Evolutionary conservation across 1,139 yeast species (phyloP), one percentile per base, ranked within the genome.

Genomic region (Kluyveromyces marxianus): DNA sequence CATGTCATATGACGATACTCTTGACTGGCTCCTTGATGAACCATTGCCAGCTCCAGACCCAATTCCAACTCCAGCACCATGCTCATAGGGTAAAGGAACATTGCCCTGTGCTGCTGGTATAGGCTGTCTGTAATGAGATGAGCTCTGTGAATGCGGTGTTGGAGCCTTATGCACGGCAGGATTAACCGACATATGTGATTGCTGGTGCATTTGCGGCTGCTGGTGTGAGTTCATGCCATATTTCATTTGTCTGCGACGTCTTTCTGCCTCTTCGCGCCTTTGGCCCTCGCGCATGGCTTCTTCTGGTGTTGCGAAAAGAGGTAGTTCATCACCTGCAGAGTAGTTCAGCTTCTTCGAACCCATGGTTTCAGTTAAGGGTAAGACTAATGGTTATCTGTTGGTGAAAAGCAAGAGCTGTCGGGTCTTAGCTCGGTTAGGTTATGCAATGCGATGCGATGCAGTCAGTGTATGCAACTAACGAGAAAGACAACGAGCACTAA

Each of bases 301-400:
- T 44, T 62, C 61, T 24, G 68, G 68, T 1, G 68, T 64, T 1
- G 67, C 65, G 49, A 58, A 61, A 27, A 63, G 56, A 32, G 52
- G 54, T 31, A 63, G 44, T 42, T 64, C 65, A 51, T 64, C 68
- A 4, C 67, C 67, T 6, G 60, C 62, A 4, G 65, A 57, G 43
- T 64, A 63, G 31, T 59, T 58, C 7, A 64, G 46, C 46, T 62
- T 62, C 47, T 54, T 62, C 8, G 63, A 55, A 45, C 63, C 54
- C 66, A 62, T 62, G 8, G 10, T 38, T n/a, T n/a, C 28, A 4
- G 25, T 14, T 3, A 27, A 25, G 24, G 32, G 27, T 33, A 10
- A n/a, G 10, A 14, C 10, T n/a, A 10, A 33, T 6, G 21, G n/a
- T n/a, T 6, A 6, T 6, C 35, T 33, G 6, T 33, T 33, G 24